These are phyloP conservation scores for Termitomyces sp. DNA, from an alignment of 768 basidiomycete genomes.

Conservation along the genomic window DNA sequence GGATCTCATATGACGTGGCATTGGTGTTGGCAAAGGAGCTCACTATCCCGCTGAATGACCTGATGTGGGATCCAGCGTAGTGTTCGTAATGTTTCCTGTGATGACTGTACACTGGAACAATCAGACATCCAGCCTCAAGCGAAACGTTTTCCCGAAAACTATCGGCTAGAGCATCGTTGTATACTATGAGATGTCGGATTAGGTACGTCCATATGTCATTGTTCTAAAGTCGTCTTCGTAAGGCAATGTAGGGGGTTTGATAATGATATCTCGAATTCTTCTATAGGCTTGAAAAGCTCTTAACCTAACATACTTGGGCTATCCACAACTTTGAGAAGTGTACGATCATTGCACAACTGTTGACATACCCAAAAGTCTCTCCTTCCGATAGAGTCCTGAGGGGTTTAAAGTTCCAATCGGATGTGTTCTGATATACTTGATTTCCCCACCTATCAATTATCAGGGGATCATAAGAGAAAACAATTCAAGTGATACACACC, in stretches of 20 bases:
- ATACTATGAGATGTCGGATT: not conserved
- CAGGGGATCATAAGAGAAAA: not conserved
- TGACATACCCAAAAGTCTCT: constrained; percentile 28
- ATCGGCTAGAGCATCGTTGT: not conserved
- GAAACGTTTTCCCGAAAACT: not conserved
- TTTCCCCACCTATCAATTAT: constrained; percentile 16
- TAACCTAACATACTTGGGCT: not conserved
- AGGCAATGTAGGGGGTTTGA: not conserved
- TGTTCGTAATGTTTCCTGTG: not conserved
- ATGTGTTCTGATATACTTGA: constrained; percentile 26
- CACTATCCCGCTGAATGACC: constrained; percentile 52
- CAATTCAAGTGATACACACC: constrained; percentile 18
- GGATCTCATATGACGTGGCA: constrained; percentile 54
- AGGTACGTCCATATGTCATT: not conserved
- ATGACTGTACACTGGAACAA: not conserved
- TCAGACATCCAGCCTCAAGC: not conserved
- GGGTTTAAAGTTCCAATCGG: constrained; percentile 26
- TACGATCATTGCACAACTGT: not conserved
- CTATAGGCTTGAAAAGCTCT: not conserved
- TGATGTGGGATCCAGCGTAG: constrained; percentile 60
- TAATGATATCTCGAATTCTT: not conserved
- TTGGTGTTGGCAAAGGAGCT: constrained; percentile 53
- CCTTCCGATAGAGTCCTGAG: constrained; percentile 20
- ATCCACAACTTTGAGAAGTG: not conserved
- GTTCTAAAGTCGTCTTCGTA: not conserved